Evolutionary conservation across 2,329 filamentous ascomycete genomes (phyloP), one percentile per base, ranked within the genome.

Genomic region (Alternaria triticina): DNA sequence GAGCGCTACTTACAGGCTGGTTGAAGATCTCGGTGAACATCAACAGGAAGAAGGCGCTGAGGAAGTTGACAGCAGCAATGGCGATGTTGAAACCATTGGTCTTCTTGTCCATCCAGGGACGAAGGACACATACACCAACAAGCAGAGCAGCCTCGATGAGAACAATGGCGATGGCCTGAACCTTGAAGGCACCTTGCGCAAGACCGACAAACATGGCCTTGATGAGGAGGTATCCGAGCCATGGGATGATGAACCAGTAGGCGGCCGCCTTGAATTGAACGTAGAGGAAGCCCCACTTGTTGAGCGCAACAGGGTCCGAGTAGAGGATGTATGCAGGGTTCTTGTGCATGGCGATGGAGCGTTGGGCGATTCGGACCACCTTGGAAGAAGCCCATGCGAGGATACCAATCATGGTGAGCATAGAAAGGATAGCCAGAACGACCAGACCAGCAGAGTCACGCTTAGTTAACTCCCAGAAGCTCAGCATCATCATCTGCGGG

Each of bases 61-160:
- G 80, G 80, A 97, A 97, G 85, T 97, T 97, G 81, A 97, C 86
- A 49, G 89, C 91, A 66, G 89, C 91, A 74, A 97, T 97, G 64
- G 93, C 88, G 75, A 98, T 97, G 83, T 97, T 97, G 86, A 97
- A 97, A 51, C 90, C 90, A 81, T 97, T 98, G 65, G 93, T 97
- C 83, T 94, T 95, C 88, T 97, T 97, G 86, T 97, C 95, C 95
- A 98, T 98, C 91, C 93, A 98, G 17, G 95, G 95, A 64, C 93
- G 90, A 70, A 97, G 83, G 57, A 97, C 90, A 64, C 89, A 91
- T 59, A 93, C 89, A 22, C 83, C 89, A 72, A 97, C 91, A 60
- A 98, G 86, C 71, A 91, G 90, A 56, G 82, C 88, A 2, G 90
- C 90, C 81, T 98, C 95, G 60, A 97, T 89, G 63, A 97, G 84